phyloP scores from a whole-genome alignment of 345 rosid species.

The Heritiera littoralis region DNA sequence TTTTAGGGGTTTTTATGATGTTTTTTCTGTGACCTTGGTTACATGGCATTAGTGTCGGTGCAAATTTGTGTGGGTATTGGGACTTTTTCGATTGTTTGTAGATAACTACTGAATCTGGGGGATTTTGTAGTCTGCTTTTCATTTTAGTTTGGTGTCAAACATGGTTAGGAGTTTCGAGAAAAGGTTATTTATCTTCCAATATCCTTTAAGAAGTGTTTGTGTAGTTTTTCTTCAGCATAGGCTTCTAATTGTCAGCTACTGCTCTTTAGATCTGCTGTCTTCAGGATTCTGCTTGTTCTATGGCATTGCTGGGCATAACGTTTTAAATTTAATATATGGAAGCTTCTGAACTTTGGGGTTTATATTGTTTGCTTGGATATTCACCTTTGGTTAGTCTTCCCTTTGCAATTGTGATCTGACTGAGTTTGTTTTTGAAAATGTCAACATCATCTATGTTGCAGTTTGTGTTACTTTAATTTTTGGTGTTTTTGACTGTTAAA shows the following conservation, averaged over 20 bases:
- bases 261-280: conserved; percentile 2
- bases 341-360: conserved; percentile 3
- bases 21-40: background rate
- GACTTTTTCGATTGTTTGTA: background rate
- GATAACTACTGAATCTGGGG: background rate
- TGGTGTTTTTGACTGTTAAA: conserved; percentile 5
- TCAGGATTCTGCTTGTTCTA: background rate
- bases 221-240: background rate
- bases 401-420: conserved; percentile 12
- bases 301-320: background rate
- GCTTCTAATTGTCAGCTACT: background rate
- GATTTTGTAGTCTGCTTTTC: background rate
- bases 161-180: background rate
- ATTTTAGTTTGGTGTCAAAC: background rate
- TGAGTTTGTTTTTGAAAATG: background rate
- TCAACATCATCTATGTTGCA: background rate
- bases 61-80: conserved; percentile 4
- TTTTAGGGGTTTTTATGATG: background rate
- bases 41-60: conserved; percentile 15
- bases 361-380: background rate
- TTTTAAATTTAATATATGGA: conserved; percentile 2
- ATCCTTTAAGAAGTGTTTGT: background rate
- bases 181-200: background rate
- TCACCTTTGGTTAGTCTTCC: background rate
- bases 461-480: background rate